A percentile compares a stretch with the other conserved stretches of the same genome.
phyloP scores from a whole-genome alignment of 805 yeast species.

The Hanseniaspora clermontiae region DNA sequence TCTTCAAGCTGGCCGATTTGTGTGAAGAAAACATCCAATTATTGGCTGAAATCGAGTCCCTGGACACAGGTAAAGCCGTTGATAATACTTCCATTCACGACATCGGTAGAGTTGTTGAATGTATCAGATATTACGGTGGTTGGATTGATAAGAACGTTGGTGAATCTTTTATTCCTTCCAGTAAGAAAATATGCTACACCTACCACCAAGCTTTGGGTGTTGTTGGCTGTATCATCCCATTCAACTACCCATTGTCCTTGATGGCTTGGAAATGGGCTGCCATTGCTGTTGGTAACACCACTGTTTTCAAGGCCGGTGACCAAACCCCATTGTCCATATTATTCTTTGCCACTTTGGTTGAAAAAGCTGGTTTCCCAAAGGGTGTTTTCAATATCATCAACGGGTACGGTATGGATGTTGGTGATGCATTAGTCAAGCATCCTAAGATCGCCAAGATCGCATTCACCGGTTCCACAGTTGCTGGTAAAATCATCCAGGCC shows the following conservation, averaged over 20 bases:
- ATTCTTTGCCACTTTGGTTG: conserved; percentile 43
- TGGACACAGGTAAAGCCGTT: conserved; percentile 74
- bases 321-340: conserved; percentile 61
- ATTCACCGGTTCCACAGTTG: conserved; percentile 54
- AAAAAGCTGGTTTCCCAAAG: conserved; percentile 61
- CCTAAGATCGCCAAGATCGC: conserved; percentile 46
- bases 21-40: conserved; percentile 54
- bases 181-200: conserved; percentile 49
- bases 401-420: conserved; percentile 60
- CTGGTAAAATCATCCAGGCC: conserved; percentile 53
- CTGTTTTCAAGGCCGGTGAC: conserved; percentile 64
- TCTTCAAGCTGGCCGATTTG: conserved; percentile 52
- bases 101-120: conserved; percentile 48
- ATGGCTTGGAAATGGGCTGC: conserved; percentile 75
- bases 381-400: conserved; percentile 63
- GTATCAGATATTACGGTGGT: conserved; percentile 71
- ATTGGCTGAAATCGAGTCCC: conserved; percentile 61
- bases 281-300: conserved; percentile 63
- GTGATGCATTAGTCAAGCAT: conserved; percentile 53
- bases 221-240: conserved; percentile 57
- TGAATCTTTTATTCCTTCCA: conserved; percentile 17
- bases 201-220: conserved; percentile 56
- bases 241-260: conserved; percentile 63
- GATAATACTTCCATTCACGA: conserved; percentile 49
- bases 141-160: conserved; percentile 76